Evolutionary conservation across 2,329 filamentous ascomycete species (phyloP), one percentile per base, ranked within the genome.

Genomic region (Lasiodiplodia sp.): DNA sequence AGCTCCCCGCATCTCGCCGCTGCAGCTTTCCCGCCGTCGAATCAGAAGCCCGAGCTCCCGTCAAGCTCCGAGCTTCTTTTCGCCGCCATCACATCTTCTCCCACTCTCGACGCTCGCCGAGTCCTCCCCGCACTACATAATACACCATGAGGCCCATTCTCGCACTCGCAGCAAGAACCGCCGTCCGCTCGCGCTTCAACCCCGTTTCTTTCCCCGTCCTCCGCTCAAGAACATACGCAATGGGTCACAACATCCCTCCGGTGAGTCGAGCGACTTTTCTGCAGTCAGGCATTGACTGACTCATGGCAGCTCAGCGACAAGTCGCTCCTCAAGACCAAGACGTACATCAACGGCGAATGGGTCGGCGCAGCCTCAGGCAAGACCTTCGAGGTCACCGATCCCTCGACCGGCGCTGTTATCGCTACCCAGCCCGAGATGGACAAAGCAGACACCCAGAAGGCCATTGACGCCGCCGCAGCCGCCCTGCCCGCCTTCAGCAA

Each of bases 281-380:
- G 3, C 44, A 21, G 5, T 7, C 18, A 21, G 7, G 25, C 40
- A 56, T 23, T 57, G 52, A 23, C 64, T 69, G 55, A 69, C 62
- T 12, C 6, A n/a, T 18, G 25, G 25, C 69, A 82, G 80, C 80
- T 86, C 70, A 84, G 80, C 70, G 83, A 86, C 74, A 80, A 81
- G 71, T 83, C 80, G 28, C 87, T 99, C 70, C 88, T 98, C 75
- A 97, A 96, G 84, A 88, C 91, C 73, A 88, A 94, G 78, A 83
- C 89, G 75, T 97, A 95, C 78, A 90, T 98, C 76, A 95, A 99
- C 79, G 96, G 96, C 76, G 87, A 97, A 87, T 99, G 94, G 92
- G 88, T 96, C 71, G 86, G 87, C 74, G 92, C 95, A 73, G 88
- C 89, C 76, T 97, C 93, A 0, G 93, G 93, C 77, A 90, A 96